phyloP scores from a whole-genome alignment of 768 basidiomycete species.

The Psilocybe cubensis region DNA sequence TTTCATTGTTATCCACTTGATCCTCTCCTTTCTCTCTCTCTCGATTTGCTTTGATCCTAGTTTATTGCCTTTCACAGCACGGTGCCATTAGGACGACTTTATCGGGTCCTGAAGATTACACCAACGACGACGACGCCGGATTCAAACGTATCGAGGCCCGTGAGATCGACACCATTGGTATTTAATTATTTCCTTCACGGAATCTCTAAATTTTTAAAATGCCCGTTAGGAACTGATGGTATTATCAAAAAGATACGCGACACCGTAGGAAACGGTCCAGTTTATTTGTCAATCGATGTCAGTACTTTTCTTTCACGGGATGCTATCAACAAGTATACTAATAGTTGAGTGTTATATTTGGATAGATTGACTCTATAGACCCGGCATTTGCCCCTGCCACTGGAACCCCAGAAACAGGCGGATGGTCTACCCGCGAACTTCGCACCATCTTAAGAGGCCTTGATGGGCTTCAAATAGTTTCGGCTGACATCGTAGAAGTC shows the following conservation, averaged over 20 bases:
- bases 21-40: conserved; percentile 19
- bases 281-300: conserved; percentile 81
- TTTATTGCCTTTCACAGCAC: conserved; percentile 65
- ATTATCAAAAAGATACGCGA: conserved; percentile 82
- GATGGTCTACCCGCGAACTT: conserved; percentile 84
- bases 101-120: conserved; percentile 76
- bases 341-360: conserved; percentile 1
- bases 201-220: not conserved
- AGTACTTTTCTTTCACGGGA: conserved; percentile 21
- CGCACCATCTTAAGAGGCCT: conserved; percentile 77
- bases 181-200: conserved; percentile 13
- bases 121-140: conserved; percentile 76
- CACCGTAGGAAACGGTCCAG: conserved; percentile 74
- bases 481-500: conserved; percentile 85
- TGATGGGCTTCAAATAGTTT: conserved; percentile 76
- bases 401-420: conserved; percentile 85
- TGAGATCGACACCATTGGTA: conserved; percentile 83
- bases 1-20: conserved; percentile 22
- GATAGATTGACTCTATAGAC: conserved; percentile 77
- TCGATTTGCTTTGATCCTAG: conserved; percentile 72
- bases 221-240: conserved; percentile 69
- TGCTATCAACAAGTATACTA: not conserved
- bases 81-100: conserved; percentile 88
- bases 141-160: conserved; percentile 85
- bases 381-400: conserved; percentile 85